Evolutionary conservation across 441 rosid genomes (phyloP).

Genomic region (Brassica balearica): DNA sequence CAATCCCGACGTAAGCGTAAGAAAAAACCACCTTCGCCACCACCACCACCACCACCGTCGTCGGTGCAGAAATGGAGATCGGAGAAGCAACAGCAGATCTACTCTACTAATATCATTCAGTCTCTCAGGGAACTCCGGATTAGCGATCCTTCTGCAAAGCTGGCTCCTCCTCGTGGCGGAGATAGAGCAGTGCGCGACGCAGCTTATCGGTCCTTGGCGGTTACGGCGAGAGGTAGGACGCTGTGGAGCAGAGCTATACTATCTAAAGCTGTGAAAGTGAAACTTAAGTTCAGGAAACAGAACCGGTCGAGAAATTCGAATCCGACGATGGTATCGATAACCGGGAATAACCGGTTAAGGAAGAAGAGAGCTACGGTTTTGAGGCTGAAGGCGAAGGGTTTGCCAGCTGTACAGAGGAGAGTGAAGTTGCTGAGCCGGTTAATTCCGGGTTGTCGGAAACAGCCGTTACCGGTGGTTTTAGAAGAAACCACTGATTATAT

Average conservation of each 20-base stretch:
- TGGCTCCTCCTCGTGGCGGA: slow-evolving; percentile 50
- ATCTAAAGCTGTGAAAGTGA: slow-evolving; percentile 60
- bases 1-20: slow-evolving; percentile 64
- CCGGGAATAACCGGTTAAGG: slow-evolving; percentile 56
- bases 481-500: slow-evolving; percentile 95
- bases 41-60: slow-evolving; percentile 9
- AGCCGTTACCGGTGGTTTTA: slow-evolving; percentile 78
- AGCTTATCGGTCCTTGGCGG: slow-evolving; percentile 79
- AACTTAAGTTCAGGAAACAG: slow-evolving; percentile 72
- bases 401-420: slow-evolving; percentile 75
- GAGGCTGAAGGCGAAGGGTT: slow-evolving; percentile 57
- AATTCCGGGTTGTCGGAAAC: slow-evolving; percentile 95
- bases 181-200: slow-evolving; percentile 64
- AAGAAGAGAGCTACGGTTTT: slow-evolving; percentile 66
- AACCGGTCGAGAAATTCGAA: slow-evolving; percentile 51
- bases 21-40: slow-evolving; percentile 48
- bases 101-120: slow-evolving; percentile 73
- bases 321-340: slow-evolving; percentile 1
- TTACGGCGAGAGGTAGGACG: slow-evolving; percentile 80
- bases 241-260: slow-evolving; percentile 95
- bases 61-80: slow-evolving; percentile 73
- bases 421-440: slow-evolving; percentile 79
- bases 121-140: slow-evolving; percentile 68
- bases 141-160: slow-evolving; percentile 24
- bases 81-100: slow-evolving; percentile 72